These are phyloP conservation scores for Penicillium coffeae DNA, from an alignment of 495 filamentous ascomycete species.

Conservation along the genomic window DNA sequence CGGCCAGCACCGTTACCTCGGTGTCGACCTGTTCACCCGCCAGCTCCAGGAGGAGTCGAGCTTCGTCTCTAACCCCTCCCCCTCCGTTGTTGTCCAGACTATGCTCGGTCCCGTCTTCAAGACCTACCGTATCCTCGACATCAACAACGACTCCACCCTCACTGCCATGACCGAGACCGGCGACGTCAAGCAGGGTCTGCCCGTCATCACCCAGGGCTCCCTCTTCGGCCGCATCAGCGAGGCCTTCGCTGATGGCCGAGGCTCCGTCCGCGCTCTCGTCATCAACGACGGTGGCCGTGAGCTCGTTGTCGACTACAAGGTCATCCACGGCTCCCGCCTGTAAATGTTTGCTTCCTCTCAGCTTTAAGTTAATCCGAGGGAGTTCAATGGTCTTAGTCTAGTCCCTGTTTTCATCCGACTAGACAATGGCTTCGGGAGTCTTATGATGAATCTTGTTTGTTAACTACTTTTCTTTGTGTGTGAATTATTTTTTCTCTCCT, in stretches of 20 bases:
- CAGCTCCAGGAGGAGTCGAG: slow-evolving; percentile 98
- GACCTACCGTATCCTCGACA: slow-evolving; percentile 99
- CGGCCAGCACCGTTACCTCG: slow-evolving; percentile 98
- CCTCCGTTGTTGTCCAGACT: slow-evolving; percentile 96
- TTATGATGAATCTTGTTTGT: slow-evolving; percentile 10
- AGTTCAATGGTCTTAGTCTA: slow-evolving; percentile 1
- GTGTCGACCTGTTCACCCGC: slow-evolving; percentile 99
- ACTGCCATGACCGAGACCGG: slow-evolving; percentile 83
- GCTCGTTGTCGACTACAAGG: slow-evolving; percentile 98
- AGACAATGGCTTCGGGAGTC: slow-evolving; percentile 1
- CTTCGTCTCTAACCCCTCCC: slow-evolving; percentile 94
- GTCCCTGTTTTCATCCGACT: not conserved
- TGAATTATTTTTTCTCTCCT: slow-evolving; percentile 16
- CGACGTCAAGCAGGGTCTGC: slow-evolving; percentile 95
- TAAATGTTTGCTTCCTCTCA: slow-evolving; percentile 35
- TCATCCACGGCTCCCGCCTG: slow-evolving; percentile 77
- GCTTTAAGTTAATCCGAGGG: slow-evolving; percentile 2
- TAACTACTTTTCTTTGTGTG: slow-evolving; percentile 2
- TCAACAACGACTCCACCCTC: slow-evolving; percentile 79
- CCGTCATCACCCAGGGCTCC: slow-evolving; percentile 87
- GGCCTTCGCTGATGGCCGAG: slow-evolving; percentile 87
- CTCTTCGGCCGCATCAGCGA: slow-evolving; percentile 79
- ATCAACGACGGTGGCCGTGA: slow-evolving; percentile 92
- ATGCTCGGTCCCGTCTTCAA: slow-evolving; percentile 99
- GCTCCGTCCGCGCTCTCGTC: slow-evolving; percentile 89